Evolutionary conservation across 768 basidiomycete genomes (phyloP), one percentile per base, ranked within the genome.

Genomic region (Russula virescens): DNA sequence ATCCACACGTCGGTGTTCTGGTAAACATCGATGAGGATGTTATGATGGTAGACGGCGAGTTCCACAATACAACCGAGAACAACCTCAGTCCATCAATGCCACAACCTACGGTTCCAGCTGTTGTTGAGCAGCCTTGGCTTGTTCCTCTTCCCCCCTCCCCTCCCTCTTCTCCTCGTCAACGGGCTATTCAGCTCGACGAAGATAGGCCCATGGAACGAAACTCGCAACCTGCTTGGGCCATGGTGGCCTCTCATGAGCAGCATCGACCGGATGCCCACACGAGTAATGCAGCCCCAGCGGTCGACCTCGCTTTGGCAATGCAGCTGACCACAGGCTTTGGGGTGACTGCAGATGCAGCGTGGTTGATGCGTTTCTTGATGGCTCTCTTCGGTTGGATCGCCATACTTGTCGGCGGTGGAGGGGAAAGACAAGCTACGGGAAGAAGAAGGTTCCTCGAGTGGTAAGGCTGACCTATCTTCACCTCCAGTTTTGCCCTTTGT

Each of bases 341-440:
- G 42, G 72, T 80, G 13, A 85, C 87, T 45, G 84, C 87, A 13
- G 88, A 90, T 68, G 80, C 87, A 7, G 88, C 88, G 42, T 90
- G 87, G 87, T 81, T 89, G 78, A 86, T 90, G 53, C 76, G 88
- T 62, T 90, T 88, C 71, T 72, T 90, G 73, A 89, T 91, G 88
- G 78, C 84, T 34, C 80, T 89, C 73, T 89, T 87, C 71, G 88
- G 88, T 25, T 90, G 88, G 88, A 78, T 90, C 65, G 80, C 84
- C 46, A 79, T 89, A 34, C 75, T 86, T n/a, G 57, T 75, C 10
- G 72, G 73, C 7, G 65, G 67, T 19, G 35, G 58, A 19, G 63
- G 58, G 50, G 58, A 64, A 60, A 55, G 63, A 55, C 52, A 54
- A 42, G 47, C 19, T n/a, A 18, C 28, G 14, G 58, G 53, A 55